Conservation (phyloP, 2,329 filamentous ascomycete species). For the Rasamsonia emersonii region DNA sequence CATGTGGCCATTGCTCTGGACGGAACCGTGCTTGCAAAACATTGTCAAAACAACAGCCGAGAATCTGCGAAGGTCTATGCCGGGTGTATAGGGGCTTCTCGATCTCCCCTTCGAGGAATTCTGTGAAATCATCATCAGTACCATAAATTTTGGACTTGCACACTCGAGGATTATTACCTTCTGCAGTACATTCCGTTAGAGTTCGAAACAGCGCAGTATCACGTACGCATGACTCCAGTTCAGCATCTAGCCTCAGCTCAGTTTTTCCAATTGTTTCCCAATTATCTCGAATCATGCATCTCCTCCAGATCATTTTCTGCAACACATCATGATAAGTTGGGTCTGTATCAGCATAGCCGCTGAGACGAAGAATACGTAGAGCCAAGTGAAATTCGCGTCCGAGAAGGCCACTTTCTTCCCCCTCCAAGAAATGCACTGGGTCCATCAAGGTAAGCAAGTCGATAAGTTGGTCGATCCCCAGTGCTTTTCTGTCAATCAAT, state of each 20-base stretch:
- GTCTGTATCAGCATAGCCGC: slow-evolving; percentile 48
- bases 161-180: slow-evolving; percentile 43
- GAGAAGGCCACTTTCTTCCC: slow-evolving; percentile 42
- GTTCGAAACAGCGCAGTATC: slow-evolving; percentile 62
- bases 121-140: slow-evolving; percentile 12
- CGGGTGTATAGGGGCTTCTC: slow-evolving; percentile 16
- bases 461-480: slow-evolving; percentile 47
- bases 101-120: slow-evolving; percentile 10
- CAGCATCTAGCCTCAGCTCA: slow-evolving; percentile 60
- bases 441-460: slow-evolving; percentile 71
- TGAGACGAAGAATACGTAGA: slow-evolving; percentile 47
- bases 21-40: slow-evolving; percentile 47
- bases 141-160: slow-evolving; percentile 16
- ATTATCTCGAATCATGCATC: slow-evolving; percentile 73
- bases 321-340: slow-evolving; percentile 47
- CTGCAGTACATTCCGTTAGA: slow-evolving; percentile 54
- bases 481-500: slow-evolving; percentile 61
- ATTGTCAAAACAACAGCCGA: slow-evolving; percentile 25
- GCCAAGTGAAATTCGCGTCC: slow-evolving; percentile 65
- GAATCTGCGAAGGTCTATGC: slow-evolving; percentile 19
- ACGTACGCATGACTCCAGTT: slow-evolving; percentile 54
- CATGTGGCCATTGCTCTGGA: slow-evolving; percentile 55
- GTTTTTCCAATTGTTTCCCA: slow-evolving; percentile 76
- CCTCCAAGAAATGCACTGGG: slow-evolving; percentile 35
- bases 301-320: slow-evolving; percentile 71